Conservation (phyloP, 306 rosid species). For the Quillaja saponaria region DNA sequence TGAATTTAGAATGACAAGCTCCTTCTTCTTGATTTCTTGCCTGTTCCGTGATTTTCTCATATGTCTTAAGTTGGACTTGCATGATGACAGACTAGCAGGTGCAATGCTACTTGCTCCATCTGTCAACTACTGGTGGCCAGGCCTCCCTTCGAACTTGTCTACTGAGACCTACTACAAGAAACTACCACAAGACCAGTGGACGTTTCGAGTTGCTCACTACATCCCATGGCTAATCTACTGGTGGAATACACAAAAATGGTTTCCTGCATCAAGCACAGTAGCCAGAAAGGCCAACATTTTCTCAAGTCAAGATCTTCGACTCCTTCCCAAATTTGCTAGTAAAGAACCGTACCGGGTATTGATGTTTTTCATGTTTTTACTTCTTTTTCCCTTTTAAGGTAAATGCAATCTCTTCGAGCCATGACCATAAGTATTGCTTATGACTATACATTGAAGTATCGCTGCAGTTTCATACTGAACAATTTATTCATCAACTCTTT, state of each 20-base stretch:
- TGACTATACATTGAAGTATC: no score
- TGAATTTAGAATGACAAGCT: background rate
- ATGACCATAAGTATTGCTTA: no score
- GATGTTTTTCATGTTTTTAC: background rate
- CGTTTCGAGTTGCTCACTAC: conserved; percentile 51
- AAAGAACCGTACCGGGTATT: conserved; percentile 30
- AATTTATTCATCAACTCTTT: no score
- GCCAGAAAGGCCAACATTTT: conserved; percentile 26
- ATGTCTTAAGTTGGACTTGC: background rate
- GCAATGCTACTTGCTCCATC: conserved; percentile 49
- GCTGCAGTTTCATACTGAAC: no score
- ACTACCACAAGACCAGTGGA: conserved; percentile 48
- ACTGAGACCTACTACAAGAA: conserved; percentile 37
- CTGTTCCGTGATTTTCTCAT: background rate
- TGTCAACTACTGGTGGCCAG: conserved; percentile 59
- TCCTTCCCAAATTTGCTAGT: conserved; percentile 6
- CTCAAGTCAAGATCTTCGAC: conserved; percentile 42
- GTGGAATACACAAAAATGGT: conserved; percentile 60
- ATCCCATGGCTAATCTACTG: conserved; percentile 51
- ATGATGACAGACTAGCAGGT: conserved; percentile 50
- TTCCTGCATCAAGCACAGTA: conserved; percentile 44
- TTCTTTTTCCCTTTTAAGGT: no score
- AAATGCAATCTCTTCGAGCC: no score
- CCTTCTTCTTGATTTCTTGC: background rate
- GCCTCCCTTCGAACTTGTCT: conserved; percentile 43